phyloP scores from a whole-genome alignment of 176 grass and related monocot species.

The Saccharum spontaneum region DNA sequence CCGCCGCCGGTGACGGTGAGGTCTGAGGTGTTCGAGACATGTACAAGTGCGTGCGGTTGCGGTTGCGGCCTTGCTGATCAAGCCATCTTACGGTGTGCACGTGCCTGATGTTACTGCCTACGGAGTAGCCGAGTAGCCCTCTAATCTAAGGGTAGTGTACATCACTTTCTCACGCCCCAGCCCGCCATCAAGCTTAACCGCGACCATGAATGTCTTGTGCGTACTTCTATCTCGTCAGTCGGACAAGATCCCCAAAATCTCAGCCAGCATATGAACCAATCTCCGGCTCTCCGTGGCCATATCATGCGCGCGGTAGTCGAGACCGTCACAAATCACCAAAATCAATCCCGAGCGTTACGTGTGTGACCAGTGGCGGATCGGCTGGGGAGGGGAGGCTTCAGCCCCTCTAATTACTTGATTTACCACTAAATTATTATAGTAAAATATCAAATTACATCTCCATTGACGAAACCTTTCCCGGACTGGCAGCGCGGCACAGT shows the following conservation, averaged over 20 bases:
- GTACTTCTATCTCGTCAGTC: neutral
- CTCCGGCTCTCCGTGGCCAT: neutral
- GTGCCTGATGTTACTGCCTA: too few relatives aligned
- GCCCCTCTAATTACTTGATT: too few relatives aligned
- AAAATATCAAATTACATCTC: too few relatives aligned
- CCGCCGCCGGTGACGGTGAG: neutral
- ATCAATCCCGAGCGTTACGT: neutral
- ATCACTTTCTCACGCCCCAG: neutral
- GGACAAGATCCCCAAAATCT: neutral
- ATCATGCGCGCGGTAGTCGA: neutral
- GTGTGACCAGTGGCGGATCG: too few relatives aligned
- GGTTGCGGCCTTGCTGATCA: too few relatives aligned
- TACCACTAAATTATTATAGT: too few relatives aligned
- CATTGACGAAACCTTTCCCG: neutral
- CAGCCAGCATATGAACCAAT: neutral
- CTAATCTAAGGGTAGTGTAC: neutral
- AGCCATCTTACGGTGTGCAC: too few relatives aligned
- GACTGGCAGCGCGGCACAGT: neutral
- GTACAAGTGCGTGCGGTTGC: too few relatives aligned
- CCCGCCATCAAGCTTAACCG: neutral
- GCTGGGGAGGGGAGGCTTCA: too few relatives aligned
- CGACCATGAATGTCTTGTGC: neutral
- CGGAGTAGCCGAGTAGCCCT: too few relatives aligned
- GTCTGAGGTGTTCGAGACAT: neutral
- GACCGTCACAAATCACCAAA: neutral